Percentiles rank a stretch among this genome's conserved stretches.
These are phyloP conservation scores for Grosmannia clavigera DNA, from an alignment of 2,329 filamentous ascomycete species.

Conservation along the genomic window DNA sequence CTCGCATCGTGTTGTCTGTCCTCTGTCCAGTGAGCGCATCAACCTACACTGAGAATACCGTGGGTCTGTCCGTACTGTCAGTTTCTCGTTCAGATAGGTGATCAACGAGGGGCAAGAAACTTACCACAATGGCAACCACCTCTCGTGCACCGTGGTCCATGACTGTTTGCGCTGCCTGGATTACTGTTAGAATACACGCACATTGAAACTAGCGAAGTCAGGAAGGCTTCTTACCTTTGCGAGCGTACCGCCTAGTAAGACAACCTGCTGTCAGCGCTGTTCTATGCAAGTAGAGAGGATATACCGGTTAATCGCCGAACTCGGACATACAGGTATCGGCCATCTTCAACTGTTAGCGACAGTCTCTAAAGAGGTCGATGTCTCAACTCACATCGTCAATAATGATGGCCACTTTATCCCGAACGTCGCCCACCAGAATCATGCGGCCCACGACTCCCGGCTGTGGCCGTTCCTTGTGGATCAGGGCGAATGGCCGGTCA, in stretches of 20 bases:
- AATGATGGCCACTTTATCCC: conserved; percentile 83
- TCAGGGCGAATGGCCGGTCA: conserved; percentile 82
- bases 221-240: conserved; percentile 37
- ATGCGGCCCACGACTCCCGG: conserved; percentile 73
- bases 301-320: neutral
- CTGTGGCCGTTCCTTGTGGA: conserved; percentile 88
- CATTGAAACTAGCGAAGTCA: too few species aligned
- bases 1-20: too few species aligned
- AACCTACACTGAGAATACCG: conserved; percentile 12
- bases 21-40: neutral
- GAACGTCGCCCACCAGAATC: conserved; percentile 90
- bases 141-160: conserved; percentile 77
- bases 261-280: conserved; percentile 43
- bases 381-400: conserved; percentile 32
- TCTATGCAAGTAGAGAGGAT: neutral
- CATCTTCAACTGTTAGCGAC: conserved; percentile 9
- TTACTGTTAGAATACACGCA: neutral
- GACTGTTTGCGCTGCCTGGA: conserved; percentile 64
- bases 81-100: neutral
- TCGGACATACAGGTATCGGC: conserved; percentile 13
- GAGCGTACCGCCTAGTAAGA: conserved; percentile 22
- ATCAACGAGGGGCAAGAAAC: neutral
- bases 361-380: neutral
- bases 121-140: conserved; percentile 73
- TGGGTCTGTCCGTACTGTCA: conserved; percentile 9